phyloP scores from a whole-genome alignment of 371 early-diverging fungal genomes.

The Mucor racemosus region DNA sequence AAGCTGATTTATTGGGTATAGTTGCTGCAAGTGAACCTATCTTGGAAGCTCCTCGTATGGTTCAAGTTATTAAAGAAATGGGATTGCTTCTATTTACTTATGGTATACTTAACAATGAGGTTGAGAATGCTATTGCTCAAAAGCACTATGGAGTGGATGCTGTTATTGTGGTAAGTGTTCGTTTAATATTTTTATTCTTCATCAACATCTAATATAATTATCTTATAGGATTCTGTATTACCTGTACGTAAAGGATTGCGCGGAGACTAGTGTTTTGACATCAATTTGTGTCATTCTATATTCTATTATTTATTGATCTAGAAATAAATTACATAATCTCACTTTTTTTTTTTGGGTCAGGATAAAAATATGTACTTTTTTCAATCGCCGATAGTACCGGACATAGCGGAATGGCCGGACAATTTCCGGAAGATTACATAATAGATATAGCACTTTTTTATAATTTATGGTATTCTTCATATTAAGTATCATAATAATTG shows the following conservation, averaged over 20 bases:
- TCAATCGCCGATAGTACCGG: no score
- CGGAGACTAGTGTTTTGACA: slow-evolving; percentile 17
- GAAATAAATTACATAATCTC: no score
- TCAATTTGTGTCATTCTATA: no score
- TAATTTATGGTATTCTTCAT: no score
- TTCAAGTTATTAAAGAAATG: slow-evolving; percentile 71
- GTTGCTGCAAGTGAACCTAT: slow-evolving; percentile 83
- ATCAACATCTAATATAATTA: neutral
- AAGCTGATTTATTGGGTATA: slow-evolving; percentile 79
- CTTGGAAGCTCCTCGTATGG: slow-evolving; percentile 78
- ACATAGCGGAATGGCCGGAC: no score
- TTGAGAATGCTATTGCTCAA: slow-evolving; percentile 75
- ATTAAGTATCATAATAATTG: no score
- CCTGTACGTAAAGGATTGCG: slow-evolving; percentile 66
- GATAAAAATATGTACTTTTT: no score
- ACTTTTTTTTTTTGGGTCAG: no score
- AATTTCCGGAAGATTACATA: no score
- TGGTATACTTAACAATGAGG: slow-evolving; percentile 83
- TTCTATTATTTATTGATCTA: no score
- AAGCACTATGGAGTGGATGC: slow-evolving; percentile 80
- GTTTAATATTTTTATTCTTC: neutral
- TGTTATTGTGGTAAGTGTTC: slow-evolving; percentile 69
- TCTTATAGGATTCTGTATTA: slow-evolving; percentile 57
- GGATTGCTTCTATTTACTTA: slow-evolving; percentile 87
- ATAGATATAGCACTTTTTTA: no score